Conservation (phyloP, 257 asterid species). For the Solanum clarkiae region DNA sequence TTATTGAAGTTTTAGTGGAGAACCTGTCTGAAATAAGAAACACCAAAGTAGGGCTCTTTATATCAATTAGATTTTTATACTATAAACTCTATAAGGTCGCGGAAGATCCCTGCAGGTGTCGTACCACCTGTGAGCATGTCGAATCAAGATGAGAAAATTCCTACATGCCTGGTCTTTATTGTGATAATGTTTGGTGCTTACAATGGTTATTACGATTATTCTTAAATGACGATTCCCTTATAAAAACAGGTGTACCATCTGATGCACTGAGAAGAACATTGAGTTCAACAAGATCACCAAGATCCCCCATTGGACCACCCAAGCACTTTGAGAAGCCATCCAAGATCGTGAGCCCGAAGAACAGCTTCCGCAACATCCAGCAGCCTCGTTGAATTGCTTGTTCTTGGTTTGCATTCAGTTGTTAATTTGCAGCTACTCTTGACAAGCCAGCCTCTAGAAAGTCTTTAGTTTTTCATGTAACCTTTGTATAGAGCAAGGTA, state of each 20-base stretch:
- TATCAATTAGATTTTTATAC: not conserved
- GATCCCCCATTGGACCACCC: constrained; percentile 23
- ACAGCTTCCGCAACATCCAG: constrained; percentile 80
- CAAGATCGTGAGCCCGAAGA: constrained; percentile 39
- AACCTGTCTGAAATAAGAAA: not conserved
- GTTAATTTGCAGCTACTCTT: constrained; percentile 12
- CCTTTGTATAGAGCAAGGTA: constrained; percentile 72
- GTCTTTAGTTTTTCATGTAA: constrained; percentile 9
- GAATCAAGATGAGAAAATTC: not conserved
- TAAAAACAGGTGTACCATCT: constrained; percentile 18
- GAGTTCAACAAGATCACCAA: constrained; percentile 21
- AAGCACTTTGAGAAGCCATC: constrained; percentile 61
- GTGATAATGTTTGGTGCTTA: not conserved
- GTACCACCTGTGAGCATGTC: not conserved
- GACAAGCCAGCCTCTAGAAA: not conserved
- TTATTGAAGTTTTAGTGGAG: not conserved
- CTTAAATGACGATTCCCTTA: not conserved
- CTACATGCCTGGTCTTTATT: not conserved
- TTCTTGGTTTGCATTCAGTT: not conserved
- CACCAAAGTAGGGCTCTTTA: not conserved
- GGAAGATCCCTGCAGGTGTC: not conserved
- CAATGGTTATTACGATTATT: not conserved
- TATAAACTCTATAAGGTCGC: not conserved
- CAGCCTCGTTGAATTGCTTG: constrained; percentile 57
- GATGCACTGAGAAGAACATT: constrained; percentile 33